Conservation (phyloP, 768 basidiomycete genomes). For the Strobilomyces confusus region DNA sequence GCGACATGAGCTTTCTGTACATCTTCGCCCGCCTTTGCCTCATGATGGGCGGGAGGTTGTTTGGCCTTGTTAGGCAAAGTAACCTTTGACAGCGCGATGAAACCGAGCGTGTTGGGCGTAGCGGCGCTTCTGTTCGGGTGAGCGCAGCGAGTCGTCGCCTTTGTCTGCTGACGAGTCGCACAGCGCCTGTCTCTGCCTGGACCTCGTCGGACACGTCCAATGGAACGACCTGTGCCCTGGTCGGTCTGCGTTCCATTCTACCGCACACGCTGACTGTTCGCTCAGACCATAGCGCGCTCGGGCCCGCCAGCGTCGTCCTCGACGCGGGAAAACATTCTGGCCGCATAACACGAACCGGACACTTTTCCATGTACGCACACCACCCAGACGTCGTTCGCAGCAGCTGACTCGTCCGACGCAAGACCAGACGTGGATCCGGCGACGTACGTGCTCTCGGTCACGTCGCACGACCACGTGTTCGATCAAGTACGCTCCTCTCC, state of each 20-base stretch:
- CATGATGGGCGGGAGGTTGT: conserved; percentile 48
- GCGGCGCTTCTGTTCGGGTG: conserved; percentile 15
- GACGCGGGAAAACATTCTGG: conserved; percentile 56
- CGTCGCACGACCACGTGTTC: conserved; percentile 63
- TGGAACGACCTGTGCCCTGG: conserved; percentile 73
- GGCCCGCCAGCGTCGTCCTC: conserved; percentile 54
- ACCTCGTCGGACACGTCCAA: conserved; percentile 57
- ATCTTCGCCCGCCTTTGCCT: conserved; percentile 93
- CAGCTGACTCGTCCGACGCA: conserved; percentile 11
- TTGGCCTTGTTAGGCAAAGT: conserved; percentile 23
- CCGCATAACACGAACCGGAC: conserved; percentile 52
- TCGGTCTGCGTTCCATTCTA: conserved; percentile 27
- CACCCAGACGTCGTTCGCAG: neutral
- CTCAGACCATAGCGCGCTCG: conserved; percentile 40
- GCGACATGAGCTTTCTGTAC: conserved; percentile 90
- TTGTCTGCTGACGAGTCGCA: neutral
- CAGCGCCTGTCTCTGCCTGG: conserved; percentile 39
- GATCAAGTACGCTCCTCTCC: conserved; percentile 50
- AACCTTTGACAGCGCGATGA: conserved; percentile 9
- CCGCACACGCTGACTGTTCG: conserved; percentile 9
- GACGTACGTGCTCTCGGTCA: conserved; percentile 64
- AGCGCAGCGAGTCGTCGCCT: neutral
- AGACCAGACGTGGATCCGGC: conserved; percentile 70
- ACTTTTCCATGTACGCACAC: conserved; percentile 61
- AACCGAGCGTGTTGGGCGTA: conserved; percentile 6